Conservation (phyloP, 1,139 yeast species). For the Hyphopichia buzzinii region DNA sequence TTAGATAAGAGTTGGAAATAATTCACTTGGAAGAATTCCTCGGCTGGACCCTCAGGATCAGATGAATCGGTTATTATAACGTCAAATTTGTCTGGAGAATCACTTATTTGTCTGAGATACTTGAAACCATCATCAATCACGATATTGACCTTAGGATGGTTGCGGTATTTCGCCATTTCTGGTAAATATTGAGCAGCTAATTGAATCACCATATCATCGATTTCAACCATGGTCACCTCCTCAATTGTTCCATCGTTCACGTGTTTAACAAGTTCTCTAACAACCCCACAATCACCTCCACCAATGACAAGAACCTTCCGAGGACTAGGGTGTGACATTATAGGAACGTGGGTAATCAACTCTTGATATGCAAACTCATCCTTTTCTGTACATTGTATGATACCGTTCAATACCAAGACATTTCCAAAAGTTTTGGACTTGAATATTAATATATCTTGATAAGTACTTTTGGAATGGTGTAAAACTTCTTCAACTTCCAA, state of each 20-base stretch:
- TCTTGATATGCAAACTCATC: conserved; percentile 93
- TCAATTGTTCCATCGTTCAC: conserved; percentile 50
- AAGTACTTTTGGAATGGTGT: conserved; percentile 35
- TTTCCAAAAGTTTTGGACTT: conserved; percentile 76
- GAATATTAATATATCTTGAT: conserved; percentile 62
- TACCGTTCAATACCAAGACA: conserved; percentile 82
- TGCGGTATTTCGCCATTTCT: conserved; percentile 68
- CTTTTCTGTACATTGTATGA: conserved; percentile 83
- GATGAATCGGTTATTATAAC: conserved; percentile 93
- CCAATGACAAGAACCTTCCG: conserved; percentile 80
- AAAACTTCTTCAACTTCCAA: conserved; percentile 33
- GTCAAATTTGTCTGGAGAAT: conserved; percentile 52
- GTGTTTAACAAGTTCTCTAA: conserved; percentile 83
- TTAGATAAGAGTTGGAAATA: conserved; percentile 72
- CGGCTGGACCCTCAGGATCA: conserved; percentile 99
- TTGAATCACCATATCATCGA: conserved; percentile 81
- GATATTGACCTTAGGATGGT: conserved; percentile 70
- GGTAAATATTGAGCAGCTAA: conserved; percentile 77
- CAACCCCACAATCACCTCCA: conserved; percentile 94
- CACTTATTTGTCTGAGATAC: conserved; percentile 50
- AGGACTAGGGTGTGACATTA: conserved; percentile 74
- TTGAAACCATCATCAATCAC: conserved; percentile 88
- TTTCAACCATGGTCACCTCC: conserved; percentile 79
- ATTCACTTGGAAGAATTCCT: conserved; percentile 79
- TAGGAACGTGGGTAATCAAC: conserved; percentile 77